Base-by-base conservation (phyloP, 495 filamentous ascomycete species). In the Aspergillus steynii region DNA sequence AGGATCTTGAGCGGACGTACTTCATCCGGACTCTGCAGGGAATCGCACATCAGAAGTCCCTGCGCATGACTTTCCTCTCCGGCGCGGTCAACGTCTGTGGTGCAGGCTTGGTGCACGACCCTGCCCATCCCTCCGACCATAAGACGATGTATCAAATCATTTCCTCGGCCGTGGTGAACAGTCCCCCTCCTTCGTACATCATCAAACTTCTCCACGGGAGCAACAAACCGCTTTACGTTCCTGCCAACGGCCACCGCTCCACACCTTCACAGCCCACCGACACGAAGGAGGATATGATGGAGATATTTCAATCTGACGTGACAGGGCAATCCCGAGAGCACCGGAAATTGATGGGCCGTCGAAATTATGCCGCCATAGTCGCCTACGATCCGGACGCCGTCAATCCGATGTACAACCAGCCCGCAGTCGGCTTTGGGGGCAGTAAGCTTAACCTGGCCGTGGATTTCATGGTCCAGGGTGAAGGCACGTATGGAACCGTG, bases 111-210 rank as follows among this genome's bases (percentile, higher is more conserved):
- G 86, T 99, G 12, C 94, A 98, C 78, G 96, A 99, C 77, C 96
- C 96, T 0, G 79, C 87, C 26, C 90, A 94, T 71, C 94, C 93
- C 0, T 82, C 81, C 25, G 93, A 97, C 76, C 93, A 99, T 81
- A 99, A 99, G 76, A 97, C 95, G 12, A 99, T 99, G 95, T 99
- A 96, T 78, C 95, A 99, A 69, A 85, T 99, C 67, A 96, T 99
- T 70, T 84, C 92, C 14, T 92, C 91, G 4, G 86, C 91, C 32
- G 90, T 98, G 66, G 94, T 98, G 59, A 96, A 96, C 60, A 89
- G 88, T 0, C 93, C 96, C 0, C 89, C 90, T 0, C 83, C 89
- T 25, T 83, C 83, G 49, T 96, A 97, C 75, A 86, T 99, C 46
- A 80, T 97, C 61, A 94, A 95, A 67, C 84, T 98, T 70, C 88